Conservation (phyloP, 306 rosid species). For the Sicyos edulis region DNA sequence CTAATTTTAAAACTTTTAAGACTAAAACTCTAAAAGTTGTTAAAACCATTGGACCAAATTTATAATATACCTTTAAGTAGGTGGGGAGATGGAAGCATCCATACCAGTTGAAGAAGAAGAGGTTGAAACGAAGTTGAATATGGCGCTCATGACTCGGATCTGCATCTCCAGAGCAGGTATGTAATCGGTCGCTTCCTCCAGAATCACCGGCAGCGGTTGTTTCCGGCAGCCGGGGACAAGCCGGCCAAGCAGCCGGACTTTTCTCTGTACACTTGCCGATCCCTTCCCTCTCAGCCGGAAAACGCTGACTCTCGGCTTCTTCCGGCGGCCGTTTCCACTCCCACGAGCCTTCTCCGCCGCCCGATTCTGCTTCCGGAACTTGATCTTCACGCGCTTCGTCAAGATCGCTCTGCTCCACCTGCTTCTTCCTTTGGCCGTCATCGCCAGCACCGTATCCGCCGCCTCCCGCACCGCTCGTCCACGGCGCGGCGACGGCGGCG, state of each 20-base stretch:
- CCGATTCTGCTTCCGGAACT: slow-evolving; percentile 50
- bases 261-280: slow-evolving; percentile 63
- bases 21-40: too few species aligned
- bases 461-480: slow-evolving; percentile 71
- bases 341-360: slow-evolving; percentile 22
- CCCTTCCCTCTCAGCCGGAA: slow-evolving; percentile 61
- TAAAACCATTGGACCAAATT: too few species aligned
- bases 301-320: slow-evolving; percentile 65
- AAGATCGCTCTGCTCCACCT: slow-evolving; percentile 94
- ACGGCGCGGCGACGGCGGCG: slow-evolving; percentile 27
- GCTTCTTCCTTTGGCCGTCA: slow-evolving; percentile 64
- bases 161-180: slow-evolving; percentile 94
- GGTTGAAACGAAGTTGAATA: slow-evolving; percentile 48
- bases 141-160: slow-evolving; percentile 70
- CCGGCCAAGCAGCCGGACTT: slow-evolving; percentile 59
- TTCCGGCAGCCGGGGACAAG: slow-evolving; percentile 92
- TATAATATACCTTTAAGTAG: background rate
- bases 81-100: slow-evolving; percentile 27
- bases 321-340: slow-evolving; percentile 31
- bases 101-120: slow-evolving; percentile 26
- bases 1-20: too few species aligned
- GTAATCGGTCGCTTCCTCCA: slow-evolving; percentile 75
- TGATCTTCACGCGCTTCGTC: slow-evolving; percentile 55
- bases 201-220: slow-evolving; percentile 70
- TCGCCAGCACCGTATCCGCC: slow-evolving; percentile 69